Evolutionary conservation across 2,329 filamentous ascomycete genomes (phyloP), one percentile per base, ranked within the genome.

Genomic region (Calonectria hawksworthii): DNA sequence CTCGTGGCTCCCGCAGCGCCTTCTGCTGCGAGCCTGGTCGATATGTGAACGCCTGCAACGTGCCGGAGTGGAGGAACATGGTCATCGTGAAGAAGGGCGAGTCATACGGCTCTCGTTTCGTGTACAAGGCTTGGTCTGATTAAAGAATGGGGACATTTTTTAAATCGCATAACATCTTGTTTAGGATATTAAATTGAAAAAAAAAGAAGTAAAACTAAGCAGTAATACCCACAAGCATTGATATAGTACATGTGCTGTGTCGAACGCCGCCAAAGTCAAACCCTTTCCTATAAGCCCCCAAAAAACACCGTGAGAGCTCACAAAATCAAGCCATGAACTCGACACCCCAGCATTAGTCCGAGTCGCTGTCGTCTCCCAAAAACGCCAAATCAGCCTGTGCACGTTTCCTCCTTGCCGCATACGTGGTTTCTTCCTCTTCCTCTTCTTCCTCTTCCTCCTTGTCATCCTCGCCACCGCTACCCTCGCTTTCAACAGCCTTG

Each of bases 1-100:
- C 93, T 1, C 90, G 95, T 64, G 91, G 90, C 0, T 83, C 91
- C 5, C 91, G 95, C 64, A 92, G 93, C 56, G 96, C 94, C 0
- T 98, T 99, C 87, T 98, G 96, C 84, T 93, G 98, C 54, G 97
- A 99, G 88, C 96, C 96, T 0, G 95, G 94, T 81, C 92, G 97
- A 28, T 99, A 94, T 84, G 94, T 98, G 71, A 97, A 99, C 85
- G 96, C 96, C 0, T 88, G 93, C 82, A 98, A 98, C 80, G 92
- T 94, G 64, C 91, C 93, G 0, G 92, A 93, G 81, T 98, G 96
- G 94, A 94, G 90, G 86, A 87, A 87, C 68, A 95, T 95, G 92
- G 92, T 95, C 75, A 78, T 97, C 34, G 86, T 99, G 76, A 96
- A 94, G 89, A 96, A 94, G 88, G 96, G 96, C 0, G 89, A 96